Conservation (phyloP, 2,329 filamentous ascomycete genomes). For the Stagonosporopsis tanaceti region DNA sequence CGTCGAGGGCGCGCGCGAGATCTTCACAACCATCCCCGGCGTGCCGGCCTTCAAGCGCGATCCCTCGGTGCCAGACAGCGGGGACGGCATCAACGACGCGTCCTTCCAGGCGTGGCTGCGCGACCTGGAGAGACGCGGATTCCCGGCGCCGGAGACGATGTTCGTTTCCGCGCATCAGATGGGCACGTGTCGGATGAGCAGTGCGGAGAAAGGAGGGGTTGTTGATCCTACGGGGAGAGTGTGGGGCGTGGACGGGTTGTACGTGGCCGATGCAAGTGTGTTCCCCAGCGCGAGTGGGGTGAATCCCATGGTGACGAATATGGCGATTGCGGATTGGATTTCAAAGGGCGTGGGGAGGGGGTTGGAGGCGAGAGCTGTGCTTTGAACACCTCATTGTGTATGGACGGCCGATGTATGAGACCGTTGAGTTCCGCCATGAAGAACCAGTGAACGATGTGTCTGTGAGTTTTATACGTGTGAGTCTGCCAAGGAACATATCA, state of each 20-base stretch:
- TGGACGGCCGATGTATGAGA: too few relatives aligned
- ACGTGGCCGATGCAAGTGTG: constrained; percentile 77
- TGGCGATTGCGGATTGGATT: constrained; percentile 59
- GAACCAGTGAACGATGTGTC: too few relatives aligned
- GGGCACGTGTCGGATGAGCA: constrained; percentile 78
- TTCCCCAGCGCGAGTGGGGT: constrained; percentile 80
- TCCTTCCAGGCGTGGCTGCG: constrained; percentile 69
- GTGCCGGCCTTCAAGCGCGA: constrained; percentile 69
- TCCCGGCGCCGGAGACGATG: constrained; percentile 59
- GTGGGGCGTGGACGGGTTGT: constrained; percentile 72
- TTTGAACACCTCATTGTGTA: background rate
- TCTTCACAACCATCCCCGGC: constrained; percentile 70
- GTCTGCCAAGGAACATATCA: too few relatives aligned
- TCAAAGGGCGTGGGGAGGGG: constrained; percentile 40
- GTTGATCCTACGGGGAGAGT: constrained; percentile 57
- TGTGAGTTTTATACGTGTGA: too few relatives aligned
- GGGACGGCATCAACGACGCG: constrained; percentile 63
- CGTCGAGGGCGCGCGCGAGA: constrained; percentile 80
- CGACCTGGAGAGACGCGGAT: constrained; percentile 58
- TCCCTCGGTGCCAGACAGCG: constrained; percentile 17
- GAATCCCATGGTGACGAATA: constrained; percentile 81
- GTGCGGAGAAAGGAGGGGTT: constrained; percentile 51
- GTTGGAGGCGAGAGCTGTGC: constrained; percentile 31
- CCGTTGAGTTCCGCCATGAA: too few relatives aligned
- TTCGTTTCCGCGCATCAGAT: constrained; percentile 82